These are phyloP conservation scores for Brassica rapa DNA, from an alignment of 345 rosid species.

Conservation along the genomic window DNA sequence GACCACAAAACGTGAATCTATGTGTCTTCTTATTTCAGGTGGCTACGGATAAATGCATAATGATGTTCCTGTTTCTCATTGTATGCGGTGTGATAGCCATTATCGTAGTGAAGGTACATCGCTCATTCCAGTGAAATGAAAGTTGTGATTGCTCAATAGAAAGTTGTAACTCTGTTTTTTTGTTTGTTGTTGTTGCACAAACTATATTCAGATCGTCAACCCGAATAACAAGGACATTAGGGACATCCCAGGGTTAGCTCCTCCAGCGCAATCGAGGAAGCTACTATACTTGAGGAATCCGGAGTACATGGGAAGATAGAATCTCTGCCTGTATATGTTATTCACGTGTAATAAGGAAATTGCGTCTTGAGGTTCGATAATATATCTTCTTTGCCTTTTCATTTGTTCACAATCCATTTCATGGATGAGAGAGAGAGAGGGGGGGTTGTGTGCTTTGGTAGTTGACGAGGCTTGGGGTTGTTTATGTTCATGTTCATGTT, in stretches of 20 bases:
- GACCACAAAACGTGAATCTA: conserved; percentile 12
- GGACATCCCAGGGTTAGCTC: conserved; percentile 99
- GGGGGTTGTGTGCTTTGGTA: conserved; percentile 34
- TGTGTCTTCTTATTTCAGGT: conserved; percentile 50
- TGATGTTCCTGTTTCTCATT: conserved; percentile 84
- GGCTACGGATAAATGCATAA: conserved; percentile 98
- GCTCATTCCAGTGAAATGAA: neutral
- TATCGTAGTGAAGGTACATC: conserved; percentile 86
- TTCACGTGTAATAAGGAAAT: conserved; percentile 26
- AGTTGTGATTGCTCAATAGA: conserved; percentile 22
- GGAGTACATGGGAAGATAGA: conserved; percentile 34
- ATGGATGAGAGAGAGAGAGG: conserved; percentile 16
- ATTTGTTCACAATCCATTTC: conserved; percentile 19
- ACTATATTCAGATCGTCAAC: conserved; percentile 66
- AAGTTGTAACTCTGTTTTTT: conserved; percentile 14
- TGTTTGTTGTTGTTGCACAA: conserved; percentile 7
- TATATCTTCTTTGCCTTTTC: conserved; percentile 10
- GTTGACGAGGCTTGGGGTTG: conserved; percentile 28
- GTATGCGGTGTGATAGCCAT: conserved; percentile 95
- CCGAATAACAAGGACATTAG: conserved; percentile 88
- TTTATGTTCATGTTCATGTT: conserved; percentile 13
- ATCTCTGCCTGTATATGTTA: conserved; percentile 23
- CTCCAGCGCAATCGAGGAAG: conserved; percentile 92
- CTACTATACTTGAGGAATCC: conserved; percentile 56
- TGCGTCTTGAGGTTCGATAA: conserved; percentile 30